These are phyloP conservation scores for Cyclotella atomus DNA, from an alignment of 108 stramenopile genomes.

Conservation along the genomic window DNA sequence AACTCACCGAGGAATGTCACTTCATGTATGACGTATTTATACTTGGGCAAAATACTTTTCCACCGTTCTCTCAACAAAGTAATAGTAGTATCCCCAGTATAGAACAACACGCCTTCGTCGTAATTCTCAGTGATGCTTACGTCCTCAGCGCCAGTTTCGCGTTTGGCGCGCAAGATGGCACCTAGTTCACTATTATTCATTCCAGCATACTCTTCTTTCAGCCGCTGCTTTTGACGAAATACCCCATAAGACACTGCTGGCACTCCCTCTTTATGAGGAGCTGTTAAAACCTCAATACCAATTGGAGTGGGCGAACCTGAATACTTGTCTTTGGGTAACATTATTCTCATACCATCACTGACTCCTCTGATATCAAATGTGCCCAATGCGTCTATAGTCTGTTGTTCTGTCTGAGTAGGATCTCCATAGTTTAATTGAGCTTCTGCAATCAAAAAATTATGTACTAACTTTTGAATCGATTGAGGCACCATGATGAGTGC, in stretches of 20 bases:
- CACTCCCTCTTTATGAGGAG: slow-evolving; percentile 59
- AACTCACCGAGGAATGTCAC: slow-evolving; percentile 57
- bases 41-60: slow-evolving; percentile 53
- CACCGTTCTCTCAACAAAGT: slow-evolving; percentile 51
- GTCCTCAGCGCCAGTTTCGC: slow-evolving; percentile 12
- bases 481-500: slow-evolving; percentile 42
- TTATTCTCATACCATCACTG: slow-evolving; percentile 48
- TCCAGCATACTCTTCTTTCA: slow-evolving; percentile 48
- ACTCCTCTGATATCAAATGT: slow-evolving; percentile 44
- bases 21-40: slow-evolving; percentile 60
- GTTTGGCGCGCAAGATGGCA: slow-evolving; percentile 32
- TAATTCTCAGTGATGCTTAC: slow-evolving; percentile 56
- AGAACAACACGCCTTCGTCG: slow-evolving; percentile 58
- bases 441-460: slow-evolving; percentile 53
- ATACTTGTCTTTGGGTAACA: slow-evolving; percentile 48
- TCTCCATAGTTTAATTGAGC: slow-evolving; percentile 66
- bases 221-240: slow-evolving; percentile 48
- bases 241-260: slow-evolving; percentile 61
- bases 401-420: slow-evolving; percentile 50
- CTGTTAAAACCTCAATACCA: slow-evolving; percentile 53
- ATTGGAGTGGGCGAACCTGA: slow-evolving; percentile 56
- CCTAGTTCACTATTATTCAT: slow-evolving; percentile 55
- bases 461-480: slow-evolving; percentile 39
- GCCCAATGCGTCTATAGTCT: slow-evolving; percentile 53
- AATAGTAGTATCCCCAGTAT: slow-evolving; percentile 65